Base-by-base conservation (phyloP, 108 stramenopile species). In the Cyclotella sp. region DNA sequence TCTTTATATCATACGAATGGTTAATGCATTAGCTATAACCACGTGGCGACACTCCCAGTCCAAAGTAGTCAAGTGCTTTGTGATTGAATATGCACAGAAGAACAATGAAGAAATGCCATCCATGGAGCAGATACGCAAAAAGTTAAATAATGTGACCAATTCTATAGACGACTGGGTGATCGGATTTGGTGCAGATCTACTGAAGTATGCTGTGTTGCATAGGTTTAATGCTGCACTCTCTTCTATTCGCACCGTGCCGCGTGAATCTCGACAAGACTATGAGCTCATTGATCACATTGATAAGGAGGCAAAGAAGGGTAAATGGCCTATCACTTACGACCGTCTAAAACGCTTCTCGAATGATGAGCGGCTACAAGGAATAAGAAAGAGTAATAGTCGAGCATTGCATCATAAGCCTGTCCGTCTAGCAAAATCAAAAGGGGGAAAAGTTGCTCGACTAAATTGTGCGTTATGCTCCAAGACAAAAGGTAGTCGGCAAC, bases 261-360 rank as follows among this genome's bases (percentile, higher is more conserved):
- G 14, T 67, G 41, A 44, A 24, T 26, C 11, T 13, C 44, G 12
- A 14, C 22, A 67, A 46, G 44, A 67, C 16, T 9, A 9, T 46
- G 8, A 29, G 9, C 30, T 63, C 9, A 9, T 63, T 11, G 9
- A n/a, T 9, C 18, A 41, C 9, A 42, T 67, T 26, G 44, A 43
- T 15, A 15, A 15, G n/a, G 28, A 9, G 21, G 19, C 27, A 14
- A 21, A 9, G 21, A 67, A 67, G 9, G 47, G 19, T 10, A 67
- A 45, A 34, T 67, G 66, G 66, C 66, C 66, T 13, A 46, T 67
- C 44, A 44, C 15, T 19, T 30, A 46, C 16, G 13, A 67, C 19
- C 11, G 21, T 18, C 54, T 55, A 21, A 55, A 18, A n/a, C 9
- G 9, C 8, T 55, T 55, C n/a, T 10, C 54, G n/a, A 55, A 22